These are phyloP conservation scores for Tulasnella sp. DNA, from an alignment of 768 basidiomycete species.

Conservation along the genomic window DNA sequence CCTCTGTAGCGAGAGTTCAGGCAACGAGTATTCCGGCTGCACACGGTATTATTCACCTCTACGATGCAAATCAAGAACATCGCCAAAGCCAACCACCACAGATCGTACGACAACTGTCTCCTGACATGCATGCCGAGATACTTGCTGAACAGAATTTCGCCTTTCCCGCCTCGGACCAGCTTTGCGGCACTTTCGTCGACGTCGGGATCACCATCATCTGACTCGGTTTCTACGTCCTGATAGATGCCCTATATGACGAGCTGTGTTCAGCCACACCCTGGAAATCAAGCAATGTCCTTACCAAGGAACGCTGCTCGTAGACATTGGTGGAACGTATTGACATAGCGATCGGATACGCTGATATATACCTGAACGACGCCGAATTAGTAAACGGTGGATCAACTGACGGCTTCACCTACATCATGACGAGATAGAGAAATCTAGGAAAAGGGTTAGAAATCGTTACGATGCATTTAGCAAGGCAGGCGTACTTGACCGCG, in stretches of 20 bases:
- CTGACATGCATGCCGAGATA: slow-evolving; percentile 74
- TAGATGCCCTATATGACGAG: slow-evolving; percentile 44
- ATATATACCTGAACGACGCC: slow-evolving; percentile 30
- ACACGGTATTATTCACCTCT: slow-evolving; percentile 42
- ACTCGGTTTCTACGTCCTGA: slow-evolving; percentile 32
- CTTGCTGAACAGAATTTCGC: slow-evolving; percentile 53
- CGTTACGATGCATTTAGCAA: not conserved
- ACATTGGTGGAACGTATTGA: slow-evolving; percentile 79
- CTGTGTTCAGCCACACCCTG: not conserved
- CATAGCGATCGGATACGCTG: slow-evolving; percentile 31
- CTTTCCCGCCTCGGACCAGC: slow-evolving; percentile 32
- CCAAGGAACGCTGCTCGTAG: slow-evolving; percentile 76
- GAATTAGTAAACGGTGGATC: slow-evolving; percentile 20
- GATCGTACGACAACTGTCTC: slow-evolving; percentile 83
- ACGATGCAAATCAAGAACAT: slow-evolving; percentile 85
- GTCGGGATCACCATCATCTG: slow-evolving; percentile 37
- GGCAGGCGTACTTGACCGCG: slow-evolving; percentile 59
- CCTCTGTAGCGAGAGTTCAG: not conserved
- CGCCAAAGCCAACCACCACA: slow-evolving; percentile 89
- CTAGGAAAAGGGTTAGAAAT: slow-evolving; percentile 29
- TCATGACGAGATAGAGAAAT: slow-evolving; percentile 84
- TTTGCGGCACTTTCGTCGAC: slow-evolving; percentile 24
- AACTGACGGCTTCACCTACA: slow-evolving; percentile 68
- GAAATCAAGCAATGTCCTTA: not conserved
- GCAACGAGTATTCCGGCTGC: not conserved